Evolutionary conservation across 345 rosid genomes (phyloP), one percentile per base, ranked within the genome.

Genomic region (Gossypium ekmanianum): DNA sequence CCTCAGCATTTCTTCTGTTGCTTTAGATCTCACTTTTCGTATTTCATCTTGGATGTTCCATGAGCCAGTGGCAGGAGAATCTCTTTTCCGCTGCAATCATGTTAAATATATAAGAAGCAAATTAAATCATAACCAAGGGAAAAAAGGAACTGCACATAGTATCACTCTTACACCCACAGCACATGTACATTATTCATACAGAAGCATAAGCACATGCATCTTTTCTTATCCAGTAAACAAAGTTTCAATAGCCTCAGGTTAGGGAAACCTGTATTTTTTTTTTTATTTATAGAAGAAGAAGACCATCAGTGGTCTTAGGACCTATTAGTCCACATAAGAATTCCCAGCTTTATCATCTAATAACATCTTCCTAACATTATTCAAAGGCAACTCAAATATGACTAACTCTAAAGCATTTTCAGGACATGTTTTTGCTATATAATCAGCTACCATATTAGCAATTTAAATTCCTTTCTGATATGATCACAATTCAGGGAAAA

Each of bases 31-130:
- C 81, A 93, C 93, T 89, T 87, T 89, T 41, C 97, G 89, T 74
- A 94, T 76, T 83, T 93, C 98, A 78, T 94, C 99, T 14, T 78
- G 83, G 81, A 94, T 89, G 83, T 86, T 93, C 98, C 98, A 91
- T 41, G 92, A 84, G 62, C 86, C 86, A 41, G 81, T 79, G 73
- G 87, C 82, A 50, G 85, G 79, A 54, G 85, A 79, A 75, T 83
- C 85, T 81, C 80, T 84, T 78, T 80, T 86, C 71, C 84, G 78
- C 98, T 94, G 86, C 80, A 85, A 68, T 78, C 20, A 70, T 72
- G 75, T 81, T 77, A 75, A 80, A 27, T 27, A 78, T 17, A 73
- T 50, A 44, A 48, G n/a, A 17, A 67, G 18, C 13, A 76, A 73
- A 70, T 77, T 1, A 43, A 71, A 57, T 54, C 51, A 74, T 64